Evolutionary conservation across 2,329 filamentous ascomycete species (phyloP), one percentile per base, ranked within the genome.

Genomic region (Geosmithia putterillii): DNA sequence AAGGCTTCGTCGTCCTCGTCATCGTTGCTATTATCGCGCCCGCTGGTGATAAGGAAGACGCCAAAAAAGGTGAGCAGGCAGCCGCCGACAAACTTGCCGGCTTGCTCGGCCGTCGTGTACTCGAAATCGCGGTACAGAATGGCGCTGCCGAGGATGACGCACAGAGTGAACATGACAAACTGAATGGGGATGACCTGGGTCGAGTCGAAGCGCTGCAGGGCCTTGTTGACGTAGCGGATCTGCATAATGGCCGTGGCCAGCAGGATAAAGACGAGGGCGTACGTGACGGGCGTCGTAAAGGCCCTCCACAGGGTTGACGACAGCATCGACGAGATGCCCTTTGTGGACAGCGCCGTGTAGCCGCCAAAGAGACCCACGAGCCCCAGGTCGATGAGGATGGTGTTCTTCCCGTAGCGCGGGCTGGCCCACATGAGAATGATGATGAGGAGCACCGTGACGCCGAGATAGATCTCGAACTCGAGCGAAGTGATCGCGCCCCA

Each of bases 141-240:
- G 1, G 90, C 90, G 54, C 89, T 95, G 45, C 92, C 92, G 42
- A 95, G 73, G 52, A 98, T 96, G 48, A 96, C 92, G 6, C 86
- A 94, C 7, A 98, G 71, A 0, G 92, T 98, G 60, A 98, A 98
- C 49, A 94, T 76, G 41, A 98, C 92, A 54, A 98, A 98, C 56
- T 98, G 92, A 14, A 92, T 92, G 0, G 92, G 92, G 49, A 98
- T 98, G 52, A 98, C 92, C 59, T 95, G 88, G 0, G 92, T 98
- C 7, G 92, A 95, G 61, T 95, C 87, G 66, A 96, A 98, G 40
- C 86, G 80, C 59, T 95, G 89, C 42, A 98, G 70, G 1, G 75
- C 73, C 51, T 74, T 85, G 65, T 96, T 98, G 58, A 98, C 76
- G 58, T 96, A 98, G 57, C 87, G 90, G 53, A 98, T 90, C 64